Evolutionary conservation across 257 asterid species (phyloP).

Genomic region (Scutellaria baicalensis): DNA sequence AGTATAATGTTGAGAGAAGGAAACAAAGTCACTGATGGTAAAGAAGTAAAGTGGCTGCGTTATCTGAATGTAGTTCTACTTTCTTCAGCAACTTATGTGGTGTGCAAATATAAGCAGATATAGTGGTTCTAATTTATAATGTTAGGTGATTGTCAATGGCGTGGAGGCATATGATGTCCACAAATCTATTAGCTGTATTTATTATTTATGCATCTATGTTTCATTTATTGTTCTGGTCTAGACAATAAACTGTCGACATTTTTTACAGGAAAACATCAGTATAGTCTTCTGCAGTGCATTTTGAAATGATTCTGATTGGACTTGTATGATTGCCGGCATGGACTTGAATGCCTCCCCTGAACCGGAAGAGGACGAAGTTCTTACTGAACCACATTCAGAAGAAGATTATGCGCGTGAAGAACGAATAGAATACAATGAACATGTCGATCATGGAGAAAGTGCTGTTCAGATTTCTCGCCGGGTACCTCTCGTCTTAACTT

Average conservation of each 20-base stretch:
- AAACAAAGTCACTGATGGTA: neutral
- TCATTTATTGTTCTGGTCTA: neutral
- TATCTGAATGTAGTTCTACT: neutral
- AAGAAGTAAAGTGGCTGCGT: neutral
- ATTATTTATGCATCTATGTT: neutral
- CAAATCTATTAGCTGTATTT: neutral
- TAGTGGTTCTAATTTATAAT: neutral
- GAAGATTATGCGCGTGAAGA: conserved; percentile 55
- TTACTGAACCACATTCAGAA: conserved; percentile 48
- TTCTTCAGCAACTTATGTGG: neutral
- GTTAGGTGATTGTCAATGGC: neutral
- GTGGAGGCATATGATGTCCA: neutral
- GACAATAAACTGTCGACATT: neutral
- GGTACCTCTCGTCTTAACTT: conserved; percentile 34
- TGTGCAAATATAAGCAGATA: neutral
- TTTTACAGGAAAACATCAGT: conserved; percentile 4
- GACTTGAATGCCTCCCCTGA: conserved; percentile 91
- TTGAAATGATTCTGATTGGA: conserved; percentile 39
- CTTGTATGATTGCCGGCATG: conserved; percentile 67
- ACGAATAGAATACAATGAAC: conserved; percentile 39
- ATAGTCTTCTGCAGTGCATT: conserved; percentile 12
- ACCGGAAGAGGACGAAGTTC: conserved; percentile 89
- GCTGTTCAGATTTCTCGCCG: conserved; percentile 57
- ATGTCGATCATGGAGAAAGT: conserved; percentile 45
- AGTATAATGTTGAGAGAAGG: neutral